Base-by-base conservation (phyloP, 2,329 filamentous ascomycete genomes). In the Waltergamsia citrina region DNA sequence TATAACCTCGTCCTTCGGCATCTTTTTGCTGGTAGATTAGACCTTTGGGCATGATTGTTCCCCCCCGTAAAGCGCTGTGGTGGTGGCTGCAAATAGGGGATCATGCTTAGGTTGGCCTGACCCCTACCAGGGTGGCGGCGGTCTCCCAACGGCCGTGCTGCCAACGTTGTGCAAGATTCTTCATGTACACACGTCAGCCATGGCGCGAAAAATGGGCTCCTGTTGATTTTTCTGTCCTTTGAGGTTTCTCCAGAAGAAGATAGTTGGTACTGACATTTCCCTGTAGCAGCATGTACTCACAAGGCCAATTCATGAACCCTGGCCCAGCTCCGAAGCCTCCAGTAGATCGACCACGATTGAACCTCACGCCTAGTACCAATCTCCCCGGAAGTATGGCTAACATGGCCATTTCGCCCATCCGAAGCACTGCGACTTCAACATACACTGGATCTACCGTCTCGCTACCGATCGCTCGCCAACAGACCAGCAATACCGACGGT, bases 281-380 rank as follows among this genome's bases (percentile, higher is more conserved):
- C n/a, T n/a, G n/a, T n/a, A 12, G n/a, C 22, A 38, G 36, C 15
- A 32, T 38, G 29, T 80, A 78, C 52, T 62, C 71, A 27, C 63
- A 66, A 43, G 73, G 69, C 49, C 74, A 78, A 58, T 96, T 96
- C 65, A 93, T 96, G 84, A 96, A 96, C 60, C 87, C 92, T 41
- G 87, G 92, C 44, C 90, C 92, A 48, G 90, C 92, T 46, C 92
- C 92, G 44, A 81, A 84, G 50, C 90, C 92, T 40, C 92, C 90
- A 15, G 80, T 74, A 39, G 85, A 92, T 17, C 78, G 85, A 49
- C 85, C 87, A 40, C 81, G 85, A 52, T 75, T 94, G 45, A 79
- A 80, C 49, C 71, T 93, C 40, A 86, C 83, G 27, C 87, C 81
- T 41, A 83, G 75, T 53, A 74, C 77, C 48, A 85, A 79, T 54